phyloP scores from a whole-genome alignment of 2,329 filamentous ascomycete species.

The Colletotrichum phormii region DNA sequence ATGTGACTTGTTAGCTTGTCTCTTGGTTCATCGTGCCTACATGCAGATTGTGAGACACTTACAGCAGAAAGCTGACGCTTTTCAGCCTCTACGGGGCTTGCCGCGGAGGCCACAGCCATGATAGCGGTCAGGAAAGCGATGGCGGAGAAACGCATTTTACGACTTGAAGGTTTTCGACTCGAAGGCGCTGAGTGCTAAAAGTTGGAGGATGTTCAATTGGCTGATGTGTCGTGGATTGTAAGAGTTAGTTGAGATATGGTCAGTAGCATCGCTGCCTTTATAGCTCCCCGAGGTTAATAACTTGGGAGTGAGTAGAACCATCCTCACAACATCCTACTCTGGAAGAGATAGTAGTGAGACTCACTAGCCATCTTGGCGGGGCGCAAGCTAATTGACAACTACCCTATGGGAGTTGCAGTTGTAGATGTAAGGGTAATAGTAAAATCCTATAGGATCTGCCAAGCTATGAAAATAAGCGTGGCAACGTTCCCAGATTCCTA shows the following conservation, averaged over 20 bases:
- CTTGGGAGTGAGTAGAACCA: neutral
- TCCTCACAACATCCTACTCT: neutral
- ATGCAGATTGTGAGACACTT: neutral
- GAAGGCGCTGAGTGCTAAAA: no score
- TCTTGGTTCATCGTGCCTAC: no score
- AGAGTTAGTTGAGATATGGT: neutral
- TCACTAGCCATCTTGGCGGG: neutral
- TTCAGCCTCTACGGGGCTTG: neutral
- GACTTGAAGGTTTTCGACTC: no score
- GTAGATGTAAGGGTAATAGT: neutral
- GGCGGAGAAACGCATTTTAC: neutral
- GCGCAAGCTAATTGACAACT: no score
- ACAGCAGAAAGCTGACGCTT: slow-evolving; percentile 18
- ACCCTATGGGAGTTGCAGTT: neutral
- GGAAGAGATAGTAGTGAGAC: neutral
- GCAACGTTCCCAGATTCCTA: neutral
- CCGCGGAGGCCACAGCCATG: neutral
- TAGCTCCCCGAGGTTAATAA: neutral
- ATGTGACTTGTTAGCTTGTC: neutral
- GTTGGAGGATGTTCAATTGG: neutral
- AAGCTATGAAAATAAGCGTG: neutral
- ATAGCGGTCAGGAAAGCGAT: neutral
- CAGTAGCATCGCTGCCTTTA: neutral
- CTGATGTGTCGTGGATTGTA: neutral
- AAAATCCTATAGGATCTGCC: slow-evolving; percentile 17